Evolutionary conservation across 1,284 basidiomycete species (phyloP), one percentile per base, ranked within the genome.

Genomic region (Singerocomus inundabilis): DNA sequence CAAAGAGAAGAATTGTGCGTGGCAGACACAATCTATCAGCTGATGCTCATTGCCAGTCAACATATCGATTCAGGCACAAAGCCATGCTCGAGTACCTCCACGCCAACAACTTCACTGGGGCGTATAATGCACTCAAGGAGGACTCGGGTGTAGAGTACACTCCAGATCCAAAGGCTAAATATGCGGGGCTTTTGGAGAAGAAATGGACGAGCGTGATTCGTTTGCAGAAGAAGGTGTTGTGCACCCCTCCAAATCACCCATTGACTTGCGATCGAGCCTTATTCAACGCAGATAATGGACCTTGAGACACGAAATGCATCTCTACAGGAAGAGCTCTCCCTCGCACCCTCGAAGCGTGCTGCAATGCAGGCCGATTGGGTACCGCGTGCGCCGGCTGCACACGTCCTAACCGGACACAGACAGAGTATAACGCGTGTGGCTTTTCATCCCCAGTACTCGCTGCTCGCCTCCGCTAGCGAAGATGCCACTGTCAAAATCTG

Each of bases 151-250:
- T 76, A 33, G 85, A 86, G 50, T 92, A 92, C 65, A 77, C 79
- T 9, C 84, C 85, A 16, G 89, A 94, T 73, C 82, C 91, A 15
- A 91, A 88, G 62, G 84, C 88, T 43, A 89, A 89, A 63, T 90
- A 85, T 64, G 82, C 84, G 2, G 92, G 91, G 0, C 72, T 96
- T 51, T 72, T 96, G 53, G 93, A 93, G 74, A 95, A 94, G 82
- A 96, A 96, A 69, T 96, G 93, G 93, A 94, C 91, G 25, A 89
- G 87, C 63, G 91, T 95, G 21, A 93, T 96, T 53, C 79, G 93
- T 54, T 68, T 96, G 62, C 93, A 96, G 75, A 93, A 94, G 77
- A 95, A 95, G 84, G 91, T 88, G 59, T 46, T 40, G 45, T 57
- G 21, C 44, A 37, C 48, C 52, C 39, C 11, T n/a, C 53, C 26